phyloP scores from a whole-genome alignment of 805 yeast species.

The Barnettozyma pratensis region DNA sequence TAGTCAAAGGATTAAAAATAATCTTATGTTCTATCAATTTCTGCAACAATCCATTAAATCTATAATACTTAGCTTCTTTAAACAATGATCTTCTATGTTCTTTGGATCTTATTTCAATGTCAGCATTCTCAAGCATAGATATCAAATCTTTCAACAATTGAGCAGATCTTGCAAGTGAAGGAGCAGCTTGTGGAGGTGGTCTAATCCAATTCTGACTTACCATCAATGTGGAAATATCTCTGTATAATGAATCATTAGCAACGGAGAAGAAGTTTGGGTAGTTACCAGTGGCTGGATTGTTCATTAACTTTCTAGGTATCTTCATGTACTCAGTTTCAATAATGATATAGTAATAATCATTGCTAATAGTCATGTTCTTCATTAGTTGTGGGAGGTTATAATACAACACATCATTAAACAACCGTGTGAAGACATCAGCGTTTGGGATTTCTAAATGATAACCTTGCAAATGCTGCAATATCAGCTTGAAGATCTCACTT shows the following conservation, averaged over 20 bases:
- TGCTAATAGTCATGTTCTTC: constrained; percentile 36
- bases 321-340: constrained; percentile 59
- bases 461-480: constrained; percentile 75
- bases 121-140: constrained; percentile 50
- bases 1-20: constrained; percentile 44
- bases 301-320: constrained; percentile 51
- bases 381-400: constrained; percentile 59
- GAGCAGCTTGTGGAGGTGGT: constrained; percentile 76
- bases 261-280: constrained; percentile 72
- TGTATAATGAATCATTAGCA: constrained; percentile 46
- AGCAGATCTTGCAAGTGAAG: constrained; percentile 29
- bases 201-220: constrained; percentile 43
- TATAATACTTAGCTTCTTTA: constrained; percentile 71
- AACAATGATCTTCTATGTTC: constrained; percentile 52
- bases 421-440: constrained; percentile 55
- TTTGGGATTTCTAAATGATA: constrained; percentile 57
- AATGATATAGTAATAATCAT: constrained; percentile 47
- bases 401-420: constrained; percentile 68
- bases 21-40: constrained; percentile 49
- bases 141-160: constrained; percentile 32
- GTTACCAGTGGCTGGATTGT: constrained; percentile 50
- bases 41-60: constrained; percentile 74
- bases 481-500: constrained; percentile 60
- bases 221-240: constrained; percentile 41
- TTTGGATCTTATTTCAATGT: constrained; percentile 42